Base-by-base conservation (phyloP, 2,329 filamentous ascomycete species). In the Fusarium piperis region DNA sequence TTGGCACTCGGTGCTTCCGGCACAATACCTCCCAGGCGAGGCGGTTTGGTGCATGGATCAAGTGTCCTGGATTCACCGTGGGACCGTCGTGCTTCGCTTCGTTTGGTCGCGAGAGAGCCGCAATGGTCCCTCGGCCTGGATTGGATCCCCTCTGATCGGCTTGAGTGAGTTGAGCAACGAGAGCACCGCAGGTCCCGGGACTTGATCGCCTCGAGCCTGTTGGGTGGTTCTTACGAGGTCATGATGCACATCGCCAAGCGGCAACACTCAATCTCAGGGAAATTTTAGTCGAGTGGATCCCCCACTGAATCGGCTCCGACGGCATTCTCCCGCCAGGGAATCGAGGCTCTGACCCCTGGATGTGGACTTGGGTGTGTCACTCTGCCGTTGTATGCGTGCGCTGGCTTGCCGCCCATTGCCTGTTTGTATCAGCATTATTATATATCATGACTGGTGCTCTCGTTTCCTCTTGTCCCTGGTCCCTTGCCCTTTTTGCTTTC, bases 221-320 rank as follows among this genome's bases (percentile, higher is more conserved):
- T 62, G 51, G 55, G 70, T 62, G 70, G 64, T 70, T 67, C 67
- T 53, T 66, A 58, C 65, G 59, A 71, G 68, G 70, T 71, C 70
- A 74, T 75, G 67, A 75, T 78, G 72, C 71, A 76, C 64, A 75
- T 78, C 70, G 77, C 77, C 78, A 78, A 79, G 78, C 75, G 77
- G 78, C 76, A 76, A 76, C 66, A 75, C 70, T 75, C 74, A 75
- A 76, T 75, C 74, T 72, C 61, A 74, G 65, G 74, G 72, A 73
- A 78, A 77, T 73, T 76, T 71, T 73, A 77, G 76, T 76, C 68
- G 67, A 74, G 76, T 75, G 77, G 77, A 73, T 68, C 74, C 65
- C 73, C 73, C 66, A 76, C 75, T 75, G 67, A 67, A 77, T 77
- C 75, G 75, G 67, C 69, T 76, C 76, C 72, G 72, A 78, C 73